Evolutionary conservation across 2,329 filamentous ascomycete genomes (phyloP).

Genomic region (Cordyceps militaris): DNA sequence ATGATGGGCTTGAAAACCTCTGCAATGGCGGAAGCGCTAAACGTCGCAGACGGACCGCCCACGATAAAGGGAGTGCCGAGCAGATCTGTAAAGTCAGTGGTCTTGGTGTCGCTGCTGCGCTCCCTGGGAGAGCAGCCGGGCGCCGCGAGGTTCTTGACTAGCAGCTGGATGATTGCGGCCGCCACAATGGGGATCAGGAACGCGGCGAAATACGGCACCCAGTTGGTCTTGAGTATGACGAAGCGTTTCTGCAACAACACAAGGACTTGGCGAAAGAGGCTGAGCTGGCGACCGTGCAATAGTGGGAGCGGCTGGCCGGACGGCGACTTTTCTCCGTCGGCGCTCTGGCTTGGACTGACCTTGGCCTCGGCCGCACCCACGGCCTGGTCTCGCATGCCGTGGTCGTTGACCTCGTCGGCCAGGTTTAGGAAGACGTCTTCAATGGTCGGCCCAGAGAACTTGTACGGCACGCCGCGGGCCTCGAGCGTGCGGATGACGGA

Average conservation of each 20-base stretch:
- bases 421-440: slow-evolving; percentile 68
- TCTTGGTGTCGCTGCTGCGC: slow-evolving; percentile 12
- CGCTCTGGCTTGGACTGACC: not conserved
- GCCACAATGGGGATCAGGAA: slow-evolving; percentile 70
- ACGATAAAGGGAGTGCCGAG: slow-evolving; percentile 17
- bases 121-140: slow-evolving; percentile 35
- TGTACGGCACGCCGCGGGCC: slow-evolving; percentile 54
- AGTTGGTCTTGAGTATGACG: slow-evolving; percentile 47
- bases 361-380: not conserved
- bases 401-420: slow-evolving; percentile 36
- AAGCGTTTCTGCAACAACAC: slow-evolving; percentile 59
- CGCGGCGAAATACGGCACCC: slow-evolving; percentile 64
- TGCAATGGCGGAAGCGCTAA: slow-evolving; percentile 11
- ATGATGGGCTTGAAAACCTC: slow-evolving; percentile 15
- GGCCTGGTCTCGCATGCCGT: slow-evolving; percentile 2
- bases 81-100: slow-evolving; percentile 17
- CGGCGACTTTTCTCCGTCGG: not conserved
- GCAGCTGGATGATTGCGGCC: slow-evolving; percentile 66
- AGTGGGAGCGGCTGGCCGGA: slow-evolving; percentile 25
- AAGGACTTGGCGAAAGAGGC: slow-evolving; percentile 51
- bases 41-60: slow-evolving; percentile 19
- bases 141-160: slow-evolving; percentile 50
- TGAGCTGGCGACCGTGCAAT: slow-evolving; percentile 50
- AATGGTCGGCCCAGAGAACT: slow-evolving; percentile 62
- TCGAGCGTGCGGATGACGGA: slow-evolving; percentile 62